Conservation (phyloP, 768 basidiomycete species). For the Leccinum incarnatum region DNA sequence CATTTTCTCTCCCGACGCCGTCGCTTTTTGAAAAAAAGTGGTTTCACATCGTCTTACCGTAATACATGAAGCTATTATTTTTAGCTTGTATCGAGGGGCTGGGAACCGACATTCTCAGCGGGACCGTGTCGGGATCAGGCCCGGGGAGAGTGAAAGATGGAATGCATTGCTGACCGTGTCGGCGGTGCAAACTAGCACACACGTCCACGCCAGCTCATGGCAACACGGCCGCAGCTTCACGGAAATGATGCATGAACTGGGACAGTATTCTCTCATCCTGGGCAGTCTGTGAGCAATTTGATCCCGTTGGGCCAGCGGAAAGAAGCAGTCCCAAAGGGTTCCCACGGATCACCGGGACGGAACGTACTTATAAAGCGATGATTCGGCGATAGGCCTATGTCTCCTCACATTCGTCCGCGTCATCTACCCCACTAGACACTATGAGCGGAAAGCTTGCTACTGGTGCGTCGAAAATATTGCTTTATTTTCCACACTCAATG, state of each 20-base stretch:
- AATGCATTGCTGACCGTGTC: slow-evolving; percentile 7
- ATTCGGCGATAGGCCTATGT: background rate
- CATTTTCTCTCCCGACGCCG: background rate
- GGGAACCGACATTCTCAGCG: background rate
- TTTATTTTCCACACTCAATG: background rate
- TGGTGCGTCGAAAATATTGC: slow-evolving; percentile 32
- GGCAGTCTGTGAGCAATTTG: slow-evolving; percentile 7
- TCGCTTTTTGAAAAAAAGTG: background rate
- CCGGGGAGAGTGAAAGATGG: background rate
- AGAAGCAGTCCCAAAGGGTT: slow-evolving; percentile 4
- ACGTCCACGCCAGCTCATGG: slow-evolving; percentile 1
- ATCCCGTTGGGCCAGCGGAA: slow-evolving; percentile 2
- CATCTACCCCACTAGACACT: slow-evolving; percentile 11
- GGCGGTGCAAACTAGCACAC: slow-evolving; percentile 5
- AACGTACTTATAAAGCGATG: background rate
- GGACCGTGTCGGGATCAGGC: background rate
- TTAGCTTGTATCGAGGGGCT: background rate
- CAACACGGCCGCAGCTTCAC: slow-evolving; percentile 6
- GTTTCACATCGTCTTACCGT: background rate
- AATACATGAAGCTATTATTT: background rate
- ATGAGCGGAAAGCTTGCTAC: slow-evolving; percentile 69
- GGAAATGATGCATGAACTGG: background rate
- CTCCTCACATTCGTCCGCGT: slow-evolving; percentile 3
- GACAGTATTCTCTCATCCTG: slow-evolving; percentile 21
- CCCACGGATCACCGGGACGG: slow-evolving; percentile 20